Conservation (phyloP, 2,329 filamentous ascomycete genomes). For the Fusarium proliferatum region DNA sequence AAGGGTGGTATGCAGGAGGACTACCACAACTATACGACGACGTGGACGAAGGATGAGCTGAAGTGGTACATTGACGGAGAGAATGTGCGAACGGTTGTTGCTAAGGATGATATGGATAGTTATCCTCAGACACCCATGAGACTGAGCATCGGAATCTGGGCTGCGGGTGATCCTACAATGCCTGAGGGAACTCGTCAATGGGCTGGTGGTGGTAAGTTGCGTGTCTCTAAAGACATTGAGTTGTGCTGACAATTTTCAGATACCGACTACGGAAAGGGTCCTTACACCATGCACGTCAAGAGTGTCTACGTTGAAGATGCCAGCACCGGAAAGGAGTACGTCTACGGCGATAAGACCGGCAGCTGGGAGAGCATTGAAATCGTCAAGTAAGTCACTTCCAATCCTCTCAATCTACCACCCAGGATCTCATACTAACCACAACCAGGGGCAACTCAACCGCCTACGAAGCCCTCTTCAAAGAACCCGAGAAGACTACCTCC, state of each 20-base stretch:
- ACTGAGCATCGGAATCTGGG: slow-evolving; percentile 74
- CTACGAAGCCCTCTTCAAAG: slow-evolving; percentile 54
- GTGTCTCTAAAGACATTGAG: rapidly evolving
- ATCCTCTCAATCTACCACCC: background rate
- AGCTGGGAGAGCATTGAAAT: slow-evolving; percentile 72
- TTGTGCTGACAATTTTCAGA: slow-evolving; percentile 29
- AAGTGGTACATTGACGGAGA: slow-evolving; percentile 77
- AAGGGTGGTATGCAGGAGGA: slow-evolving; percentile 66
- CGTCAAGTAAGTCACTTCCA: slow-evolving; percentile 56
- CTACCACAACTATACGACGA: slow-evolving; percentile 80
- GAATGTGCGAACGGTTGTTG: slow-evolving; percentile 71
- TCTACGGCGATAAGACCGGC: slow-evolving; percentile 71
- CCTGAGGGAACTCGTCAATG: slow-evolving; percentile 70
- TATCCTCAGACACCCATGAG: slow-evolving; percentile 84
- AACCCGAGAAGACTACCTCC: slow-evolving; percentile 56
- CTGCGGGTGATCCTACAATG: slow-evolving; percentile 68
- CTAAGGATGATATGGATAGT: slow-evolving; percentile 68
- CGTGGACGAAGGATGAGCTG: slow-evolving; percentile 75
- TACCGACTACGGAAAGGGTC: slow-evolving; percentile 73
- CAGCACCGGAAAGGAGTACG: slow-evolving; percentile 72
- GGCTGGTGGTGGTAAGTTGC: slow-evolving; percentile 67
- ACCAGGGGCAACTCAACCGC: slow-evolving; percentile 68
- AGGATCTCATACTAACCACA: background rate
- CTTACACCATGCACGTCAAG: slow-evolving; percentile 81
- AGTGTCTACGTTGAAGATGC: slow-evolving; percentile 66